phyloP scores from a whole-genome alignment of 352 stramenopile genomes.

The Phytophthora pistaciae region DNA sequence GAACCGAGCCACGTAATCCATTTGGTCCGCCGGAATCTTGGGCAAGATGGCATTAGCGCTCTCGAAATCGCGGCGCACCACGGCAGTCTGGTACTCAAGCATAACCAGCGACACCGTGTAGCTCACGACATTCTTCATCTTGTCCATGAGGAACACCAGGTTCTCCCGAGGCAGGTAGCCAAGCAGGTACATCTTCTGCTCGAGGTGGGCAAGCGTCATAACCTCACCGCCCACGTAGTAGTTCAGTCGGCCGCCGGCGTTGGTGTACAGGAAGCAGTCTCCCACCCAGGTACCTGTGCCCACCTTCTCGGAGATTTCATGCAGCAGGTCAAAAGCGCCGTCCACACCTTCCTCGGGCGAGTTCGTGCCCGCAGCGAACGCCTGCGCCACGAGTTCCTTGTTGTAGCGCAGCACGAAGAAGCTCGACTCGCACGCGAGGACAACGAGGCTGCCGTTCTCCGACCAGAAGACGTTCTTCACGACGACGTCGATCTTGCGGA shows the following conservation, averaged over 20 bases:
- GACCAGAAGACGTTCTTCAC: constrained; percentile 99
- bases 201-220: constrained; percentile 98
- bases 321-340: constrained; percentile 97
- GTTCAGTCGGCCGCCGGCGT: constrained; percentile 94
- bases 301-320: constrained; percentile 97
- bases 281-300: constrained; percentile 98
- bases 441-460: constrained; percentile 96
- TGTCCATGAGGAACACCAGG: constrained; percentile 99
- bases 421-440: constrained; percentile 95
- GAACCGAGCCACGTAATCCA: constrained; percentile 93
- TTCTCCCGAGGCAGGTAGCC: constrained; percentile 99
- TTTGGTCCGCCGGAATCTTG: constrained; percentile 92
- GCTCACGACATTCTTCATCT: constrained; percentile 94
- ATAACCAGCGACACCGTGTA: constrained; percentile 95
- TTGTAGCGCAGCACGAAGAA: constrained; percentile 98
- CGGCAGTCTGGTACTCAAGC: constrained; percentile 98
- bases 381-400: constrained; percentile 87
- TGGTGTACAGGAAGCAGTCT: constrained; percentile 99
- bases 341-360: constrained; percentile 96
- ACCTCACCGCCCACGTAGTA: constrained; percentile 99
- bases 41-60: constrained; percentile 97
- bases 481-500: constrained; percentile 98
- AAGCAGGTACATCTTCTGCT: constrained; percentile 97
- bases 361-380: constrained; percentile 91
- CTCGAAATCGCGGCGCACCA: constrained; percentile 98